phyloP scores from a whole-genome alignment of 306 rosid species.

The Crotalaria pallida region DNA sequence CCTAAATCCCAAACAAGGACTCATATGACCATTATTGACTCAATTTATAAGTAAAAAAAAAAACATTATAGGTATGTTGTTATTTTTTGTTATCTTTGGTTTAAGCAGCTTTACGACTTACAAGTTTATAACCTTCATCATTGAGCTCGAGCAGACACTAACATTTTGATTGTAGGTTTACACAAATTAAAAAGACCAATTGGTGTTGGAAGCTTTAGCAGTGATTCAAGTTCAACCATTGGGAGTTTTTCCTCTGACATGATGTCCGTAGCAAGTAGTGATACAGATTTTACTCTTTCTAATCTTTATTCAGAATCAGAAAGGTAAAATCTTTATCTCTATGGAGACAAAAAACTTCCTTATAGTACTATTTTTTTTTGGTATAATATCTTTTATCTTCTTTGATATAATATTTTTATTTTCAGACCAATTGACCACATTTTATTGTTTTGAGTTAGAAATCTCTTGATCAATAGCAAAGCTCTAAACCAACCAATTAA shows the following conservation, averaged over 20 bases:
- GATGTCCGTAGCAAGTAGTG: not conserved
- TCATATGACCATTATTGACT: no score
- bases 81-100: not conserved
- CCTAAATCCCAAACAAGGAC: no score
- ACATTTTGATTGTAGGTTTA: constrained; percentile 7
- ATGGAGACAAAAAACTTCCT: not conserved
- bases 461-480: no score
- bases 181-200: not conserved
- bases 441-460: no score
- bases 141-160: not conserved
- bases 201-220: not conserved
- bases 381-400: not conserved
- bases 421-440: no score
- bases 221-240: constrained; percentile 6
- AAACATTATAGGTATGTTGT: not conserved
- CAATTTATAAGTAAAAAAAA: no score
- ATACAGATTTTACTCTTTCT: constrained; percentile 23
- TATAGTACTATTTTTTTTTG: no score
- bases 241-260: not conserved
- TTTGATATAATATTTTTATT: no score
- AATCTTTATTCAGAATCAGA: constrained; percentile 15
- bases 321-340: constrained; percentile 15
- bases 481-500: no score
- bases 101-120: not conserved
- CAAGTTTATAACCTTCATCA: not conserved